Conservation (phyloP, 2,329 filamentous ascomycete species). For the Lachnellula occidentalis region DNA sequence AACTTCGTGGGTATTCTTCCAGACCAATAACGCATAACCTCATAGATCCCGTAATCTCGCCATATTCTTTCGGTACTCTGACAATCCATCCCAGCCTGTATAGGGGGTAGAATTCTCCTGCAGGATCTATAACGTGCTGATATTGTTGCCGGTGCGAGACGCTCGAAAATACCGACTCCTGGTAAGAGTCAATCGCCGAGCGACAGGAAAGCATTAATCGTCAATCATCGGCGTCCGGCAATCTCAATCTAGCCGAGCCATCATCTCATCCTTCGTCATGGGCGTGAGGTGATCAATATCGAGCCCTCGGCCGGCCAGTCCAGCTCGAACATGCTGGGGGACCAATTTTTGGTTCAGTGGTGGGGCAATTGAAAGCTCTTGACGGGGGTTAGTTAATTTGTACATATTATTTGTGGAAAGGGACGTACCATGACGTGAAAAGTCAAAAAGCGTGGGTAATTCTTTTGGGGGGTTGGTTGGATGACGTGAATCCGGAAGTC, state of each 20-base stretch:
- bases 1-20: slow-evolving; percentile 29
- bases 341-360: slow-evolving; percentile 84
- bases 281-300: slow-evolving; percentile 94
- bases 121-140: slow-evolving; percentile 27
- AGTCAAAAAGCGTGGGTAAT: slow-evolving; percentile 85
- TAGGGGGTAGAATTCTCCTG: slow-evolving; percentile 24
- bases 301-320: slow-evolving; percentile 70
- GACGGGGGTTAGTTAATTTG: slow-evolving; percentile 8
- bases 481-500: slow-evolving; percentile 90
- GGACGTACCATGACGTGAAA: slow-evolving; percentile 79
- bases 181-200: slow-evolving; percentile 25
- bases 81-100: slow-evolving; percentile 26
- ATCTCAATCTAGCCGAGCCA: slow-evolving; percentile 88
- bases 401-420: neutral
- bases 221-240: slow-evolving; percentile 25
- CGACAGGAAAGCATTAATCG: slow-evolving; percentile 32
- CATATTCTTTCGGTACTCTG: slow-evolving; percentile 26
- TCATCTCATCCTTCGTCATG: slow-evolving; percentile 91
- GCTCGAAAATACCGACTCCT: slow-evolving; percentile 24
- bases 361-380: slow-evolving; percentile 94
- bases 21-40: slow-evolving; percentile 31
- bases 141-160: slow-evolving; percentile 25
- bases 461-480: slow-evolving; percentile 74
- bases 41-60: slow-evolving; percentile 27
- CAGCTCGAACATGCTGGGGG: slow-evolving; percentile 71